Conservation (phyloP, 2,329 filamentous ascomycete species). For the Cercospora nicotianae region DNA sequence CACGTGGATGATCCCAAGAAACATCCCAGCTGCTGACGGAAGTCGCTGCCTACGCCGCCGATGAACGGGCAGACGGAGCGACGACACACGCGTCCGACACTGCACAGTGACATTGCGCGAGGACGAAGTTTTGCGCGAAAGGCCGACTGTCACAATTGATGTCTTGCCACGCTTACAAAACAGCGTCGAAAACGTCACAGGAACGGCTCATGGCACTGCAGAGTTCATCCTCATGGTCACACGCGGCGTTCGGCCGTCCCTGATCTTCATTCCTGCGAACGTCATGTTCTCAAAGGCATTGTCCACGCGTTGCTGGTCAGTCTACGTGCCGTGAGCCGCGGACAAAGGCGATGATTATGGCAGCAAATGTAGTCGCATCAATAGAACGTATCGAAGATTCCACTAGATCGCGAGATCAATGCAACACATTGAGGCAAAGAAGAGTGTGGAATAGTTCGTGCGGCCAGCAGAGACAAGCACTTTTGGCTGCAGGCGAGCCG, state of each 20-base stretch:
- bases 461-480: slow-evolving; percentile 2
- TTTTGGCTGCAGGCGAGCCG: slow-evolving; percentile 1
- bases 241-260: slow-evolving; percentile 3
- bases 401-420: not conserved
- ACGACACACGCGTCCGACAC: not conserved
- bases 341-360: not conserved
- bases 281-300: slow-evolving; percentile 5
- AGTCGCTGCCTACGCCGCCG: slow-evolving; percentile 6
- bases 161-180: not conserved
- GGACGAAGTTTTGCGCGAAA: not conserved
- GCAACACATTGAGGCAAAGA: not conserved
- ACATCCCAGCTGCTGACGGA: slow-evolving; percentile 19
- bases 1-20: slow-evolving; percentile 7
- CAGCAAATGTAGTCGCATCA: slow-evolving; percentile 1
- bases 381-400: not conserved
- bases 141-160: not conserved
- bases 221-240: slow-evolving; percentile 2
- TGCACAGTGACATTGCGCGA: not conserved
- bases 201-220: not conserved
- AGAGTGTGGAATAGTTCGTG: not conserved
- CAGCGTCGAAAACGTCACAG: not conserved
- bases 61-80: not conserved
- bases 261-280: slow-evolving; percentile 8
- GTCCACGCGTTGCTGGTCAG: not conserved
- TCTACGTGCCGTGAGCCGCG: not conserved